These are phyloP conservation scores for Floccularia luteovirens DNA, from an alignment of 768 basidiomycete species.

Conservation along the genomic window DNA sequence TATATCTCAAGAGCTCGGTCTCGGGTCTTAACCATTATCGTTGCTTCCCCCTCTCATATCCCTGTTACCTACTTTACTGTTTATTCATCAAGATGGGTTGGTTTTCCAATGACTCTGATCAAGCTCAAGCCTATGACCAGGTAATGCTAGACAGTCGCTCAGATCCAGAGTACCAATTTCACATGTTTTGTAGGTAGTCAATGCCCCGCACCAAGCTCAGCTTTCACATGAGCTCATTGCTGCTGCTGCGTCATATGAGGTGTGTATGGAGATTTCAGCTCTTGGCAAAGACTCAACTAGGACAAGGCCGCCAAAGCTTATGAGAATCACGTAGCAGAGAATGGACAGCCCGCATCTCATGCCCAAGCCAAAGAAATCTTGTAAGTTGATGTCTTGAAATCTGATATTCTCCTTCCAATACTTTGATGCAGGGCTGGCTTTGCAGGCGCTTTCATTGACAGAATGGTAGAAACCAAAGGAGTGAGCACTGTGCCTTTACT, in stretches of 20 bases:
- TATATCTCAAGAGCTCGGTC: no score
- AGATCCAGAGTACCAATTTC: not conserved
- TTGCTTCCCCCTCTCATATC: no score
- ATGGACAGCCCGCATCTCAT: slow-evolving; percentile 46
- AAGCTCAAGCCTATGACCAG: slow-evolving; percentile 32
- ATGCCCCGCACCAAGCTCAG: slow-evolving; percentile 46
- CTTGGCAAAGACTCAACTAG: not conserved
- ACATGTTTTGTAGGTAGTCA: slow-evolving; percentile 26
- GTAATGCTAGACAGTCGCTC: slow-evolving; percentile 13
- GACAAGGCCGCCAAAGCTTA: slow-evolving; percentile 58
- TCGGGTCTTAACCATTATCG: no score
- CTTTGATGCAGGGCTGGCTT: slow-evolving; percentile 36
- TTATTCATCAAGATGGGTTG: slow-evolving; percentile 29
- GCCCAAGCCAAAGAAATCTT: slow-evolving; percentile 50
- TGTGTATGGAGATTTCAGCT: slow-evolving; percentile 10
- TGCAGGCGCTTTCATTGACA: slow-evolving; percentile 45
- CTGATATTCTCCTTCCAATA: not conserved
- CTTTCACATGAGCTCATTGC: slow-evolving; percentile 64
- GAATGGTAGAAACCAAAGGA: slow-evolving; percentile 47
- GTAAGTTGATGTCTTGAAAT: slow-evolving; percentile 13
- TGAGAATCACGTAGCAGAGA: slow-evolving; percentile 38
- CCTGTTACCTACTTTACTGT: no score
- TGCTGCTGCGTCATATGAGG: slow-evolving; percentile 61
- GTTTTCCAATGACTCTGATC: slow-evolving; percentile 31
- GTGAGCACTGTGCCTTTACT: slow-evolving; percentile 12